Base-by-base conservation (phyloP, 2,329 filamentous ascomycete genomes). In the Microthyrium microscopicum region DNA sequence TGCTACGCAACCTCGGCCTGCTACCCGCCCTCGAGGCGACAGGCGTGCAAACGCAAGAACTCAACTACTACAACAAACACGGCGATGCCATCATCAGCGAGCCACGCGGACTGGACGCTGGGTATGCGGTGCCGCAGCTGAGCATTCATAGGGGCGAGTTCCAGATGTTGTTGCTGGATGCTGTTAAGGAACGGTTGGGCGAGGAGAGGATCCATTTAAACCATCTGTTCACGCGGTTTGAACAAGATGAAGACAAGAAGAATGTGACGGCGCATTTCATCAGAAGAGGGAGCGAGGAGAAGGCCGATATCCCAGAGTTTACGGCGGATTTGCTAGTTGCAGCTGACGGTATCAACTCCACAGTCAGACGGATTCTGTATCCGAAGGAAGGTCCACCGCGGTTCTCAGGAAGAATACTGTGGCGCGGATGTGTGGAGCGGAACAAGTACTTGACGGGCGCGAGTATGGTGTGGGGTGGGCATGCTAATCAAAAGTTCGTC, bases 401-500 rank as follows among this genome's bases (percentile, higher is more conserved):
- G 18, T 62, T 62, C 39, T 60, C 56, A 0, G 57, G 58, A 4
- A 50, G 58, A n/a, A 58, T 62, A 35, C 48, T 62, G 3, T 62
- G 57, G 56, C 53, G 58, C 13, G 58, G 58, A 1, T 60, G 57
- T 40, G 44, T 56, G 5, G 53, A 60, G 39, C 51, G 53, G 7
- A 39, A 44, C 5, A 52, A 54, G 2, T 60, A 59, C 38, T 44
- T 62, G 8, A 61, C 57, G 0, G 55, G 55, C 15, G 54, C 53
- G 5, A 52, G 48, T 7, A 61, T 61, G 57, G 51, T 61, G 3
- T 61, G 58, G 58, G 55, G 56, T 8, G 58, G 59, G 4, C 58
- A 61, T 35, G 59, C 57, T 1, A 54, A 62, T 37, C 58, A 61
- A 36, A 61, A 61, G 28, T 61, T 61, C 46, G 61, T 62, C 40